Base-by-base conservation (phyloP, 108 stramenopile genomes). In the Cyclotella choctawhatcheeana region DNA sequence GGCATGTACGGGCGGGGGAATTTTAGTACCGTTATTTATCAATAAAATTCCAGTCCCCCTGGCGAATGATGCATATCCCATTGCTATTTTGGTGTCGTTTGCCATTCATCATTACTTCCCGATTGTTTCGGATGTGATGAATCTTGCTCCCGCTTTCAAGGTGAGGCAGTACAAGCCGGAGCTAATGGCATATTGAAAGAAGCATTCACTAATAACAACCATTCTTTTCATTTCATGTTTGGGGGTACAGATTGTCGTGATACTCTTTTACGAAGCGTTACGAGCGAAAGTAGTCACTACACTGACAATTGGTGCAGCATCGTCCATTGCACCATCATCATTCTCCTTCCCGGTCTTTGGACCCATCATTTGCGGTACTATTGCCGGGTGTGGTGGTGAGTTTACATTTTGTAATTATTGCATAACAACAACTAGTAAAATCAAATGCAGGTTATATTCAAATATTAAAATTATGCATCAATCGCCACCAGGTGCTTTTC, bases 311-410 rank as follows among this genome's bases (percentile, higher is more conserved):
- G 86, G 88, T 13, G 90, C 93, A 3, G 87, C 84, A 21, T 44
- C 74, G 58, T 68, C 86, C 12, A 93, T 94, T 71, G 67, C 92
- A 13, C 56, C 96, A 20, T 82, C 78, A 22, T 65, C 84, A 30
- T 94, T 94, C 73, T 79, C 82, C 26, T 87, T 93, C 58, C 73
- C 96, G 12, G 29, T 96, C 12, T 96, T 93, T 65, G 96, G 93
- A 50, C 96, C 96, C 8, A 96, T 96, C 51, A 80, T 96, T 63
- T 96, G 96, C 70, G 96, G 96, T 26, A 77, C 93, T 10, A 79
- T 94, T 58, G 84, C 81, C 59, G 96, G 96, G 21, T 94, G 91
- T 65, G 96, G 96, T n/a, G n/a, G n/a, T n/a, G n/a, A n/a, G n/a
- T n/a, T n/a, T n/a, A n/a, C n/a, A n/a, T n/a, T n/a, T n/a, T n/a